A percentile compares a stretch with the other conserved stretches of the same genome.
phyloP scores from a whole-genome alignment of 768 basidiomycete genomes.

The Xanthoconium purpureum region DNA sequence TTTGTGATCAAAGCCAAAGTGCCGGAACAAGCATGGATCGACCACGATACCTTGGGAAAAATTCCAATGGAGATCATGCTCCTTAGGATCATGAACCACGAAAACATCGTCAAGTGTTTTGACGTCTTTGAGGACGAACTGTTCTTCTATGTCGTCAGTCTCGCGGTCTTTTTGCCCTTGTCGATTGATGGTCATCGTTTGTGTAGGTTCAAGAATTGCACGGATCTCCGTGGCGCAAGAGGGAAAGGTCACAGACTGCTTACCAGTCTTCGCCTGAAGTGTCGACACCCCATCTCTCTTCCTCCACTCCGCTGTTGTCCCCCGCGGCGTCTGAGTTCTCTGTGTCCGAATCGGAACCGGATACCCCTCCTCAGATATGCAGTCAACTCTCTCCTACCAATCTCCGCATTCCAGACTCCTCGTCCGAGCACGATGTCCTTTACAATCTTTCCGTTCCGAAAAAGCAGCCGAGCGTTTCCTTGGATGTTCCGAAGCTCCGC shows the following conservation, averaged over 20 bases:
- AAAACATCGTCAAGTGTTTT: conserved; percentile 78
- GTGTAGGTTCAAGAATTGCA: conserved; percentile 86
- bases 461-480: conserved; percentile 5
- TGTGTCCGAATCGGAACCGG: conserved; percentile 40
- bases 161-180: background rate
- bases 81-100: conserved; percentile 69
- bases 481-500: conserved; percentile 35
- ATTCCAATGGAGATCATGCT: conserved; percentile 83
- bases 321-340: conserved; percentile 53
- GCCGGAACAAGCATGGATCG: conserved; percentile 49
- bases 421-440: conserved; percentile 7
- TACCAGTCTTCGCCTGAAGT: conserved; percentile 24
- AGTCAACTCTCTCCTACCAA: conserved; percentile 22
- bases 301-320: conserved; percentile 53
- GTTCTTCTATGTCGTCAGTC: conserved; percentile 83
- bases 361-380: conserved; percentile 40
- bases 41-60: conserved; percentile 56
- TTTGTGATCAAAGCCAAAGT: conserved; percentile 83
- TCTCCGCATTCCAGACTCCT: conserved; percentile 15
- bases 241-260: conserved; percentile 33
- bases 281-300: conserved; percentile 25
- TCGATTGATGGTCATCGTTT: conserved; percentile 2
- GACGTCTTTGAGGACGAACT: conserved; percentile 80
- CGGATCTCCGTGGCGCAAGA: conserved; percentile 80
- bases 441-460: conserved; percentile 7